Evolutionary conservation across 495 filamentous ascomycete species (phyloP), one percentile per base, ranked within the genome.

Genomic region (Penicillium pulvis): DNA sequence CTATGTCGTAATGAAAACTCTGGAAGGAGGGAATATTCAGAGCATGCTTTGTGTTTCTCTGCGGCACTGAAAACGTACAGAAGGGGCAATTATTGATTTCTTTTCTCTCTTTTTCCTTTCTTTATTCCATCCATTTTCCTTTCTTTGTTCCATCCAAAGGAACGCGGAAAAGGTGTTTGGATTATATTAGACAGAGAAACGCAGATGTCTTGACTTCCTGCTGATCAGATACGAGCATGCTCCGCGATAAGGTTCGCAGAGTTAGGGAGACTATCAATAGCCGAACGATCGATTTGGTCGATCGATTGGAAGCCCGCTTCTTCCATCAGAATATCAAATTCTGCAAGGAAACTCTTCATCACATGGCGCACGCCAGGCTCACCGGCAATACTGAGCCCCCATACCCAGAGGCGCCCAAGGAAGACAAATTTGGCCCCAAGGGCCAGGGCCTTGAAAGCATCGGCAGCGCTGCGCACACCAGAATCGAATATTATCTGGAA

Each of bases 321-420:
- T 41, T 79, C 82, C 81, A 89, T 83, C 51, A 86, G 53, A 36
- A 87, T 85, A 72, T 90, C 87, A 31, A 90, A 82, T 51, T 89
- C 86, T 0, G 85, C 85, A 47, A 90, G 59, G 44, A 89, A 68
- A 6, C 77, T 76, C 75, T 85, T 87, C 77, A 88, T 77, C 1
- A 88, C 84, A 74, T 89, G 85, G 0, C 83, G 67, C 11, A 87
- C 84, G 0, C 85, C 83, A 12, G 80, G 64, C 67, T 89, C 83
- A 16, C 85, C 87, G 61, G 78, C 79, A 42, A 85, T 82, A 44
- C 78, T 74, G 28, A 89, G 60, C 1, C 79, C 86, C 77, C 82
- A 90, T 36, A 90, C 74, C 81, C 81, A 87, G 6, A 86, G 69
- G 7, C 86, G 70, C 0, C 87, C 86, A 14, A 90, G 70, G 48